A percentile compares a stretch with the other conserved stretches of the same genome.
Evolutionary conservation across 768 basidiomycete genomes (phyloP).

Genomic region (Suillus bovinus): DNA sequence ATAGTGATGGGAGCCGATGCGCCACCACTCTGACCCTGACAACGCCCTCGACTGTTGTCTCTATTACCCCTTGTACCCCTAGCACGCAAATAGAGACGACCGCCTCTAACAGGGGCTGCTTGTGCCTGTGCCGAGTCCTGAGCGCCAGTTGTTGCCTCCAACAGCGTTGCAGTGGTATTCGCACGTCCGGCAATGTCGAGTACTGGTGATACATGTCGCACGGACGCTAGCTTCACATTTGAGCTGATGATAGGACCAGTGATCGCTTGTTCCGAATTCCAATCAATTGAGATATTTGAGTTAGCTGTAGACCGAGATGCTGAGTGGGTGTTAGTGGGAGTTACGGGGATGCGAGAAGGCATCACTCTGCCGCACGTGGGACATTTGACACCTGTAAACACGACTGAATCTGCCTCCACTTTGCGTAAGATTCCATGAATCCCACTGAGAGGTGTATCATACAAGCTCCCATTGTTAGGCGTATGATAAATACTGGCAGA

Average conservation of each 20-base stretch:
- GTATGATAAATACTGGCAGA: conserved; percentile 11
- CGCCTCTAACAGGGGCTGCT: not conserved
- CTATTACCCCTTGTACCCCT: conserved; percentile 1
- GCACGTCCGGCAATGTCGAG: not conserved
- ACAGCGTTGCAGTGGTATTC: not conserved
- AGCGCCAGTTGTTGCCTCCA: not conserved
- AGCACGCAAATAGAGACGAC: not conserved
- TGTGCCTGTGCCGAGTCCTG: not conserved
- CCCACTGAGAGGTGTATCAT: conserved; percentile 9
- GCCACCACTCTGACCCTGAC: not conserved
- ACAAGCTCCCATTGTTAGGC: conserved; percentile 5
- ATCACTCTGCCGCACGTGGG: conserved; percentile 7
- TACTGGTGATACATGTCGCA: not conserved
- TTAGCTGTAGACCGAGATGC: not conserved
- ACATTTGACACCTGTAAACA: conserved; percentile 5
- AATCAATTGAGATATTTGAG: not conserved
- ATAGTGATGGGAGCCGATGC: not conserved
- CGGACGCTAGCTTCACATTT: conserved; percentile 13
- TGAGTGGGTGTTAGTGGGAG: not conserved
- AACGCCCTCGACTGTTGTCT: not conserved
- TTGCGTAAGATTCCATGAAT: not conserved
- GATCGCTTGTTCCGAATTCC: not conserved
- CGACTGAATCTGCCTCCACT: not conserved
- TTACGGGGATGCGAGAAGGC: not conserved
- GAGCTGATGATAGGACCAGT: conserved; percentile 17